phyloP scores from a whole-genome alignment of 169 alveolate species.

The Babesia ovata region DNA sequence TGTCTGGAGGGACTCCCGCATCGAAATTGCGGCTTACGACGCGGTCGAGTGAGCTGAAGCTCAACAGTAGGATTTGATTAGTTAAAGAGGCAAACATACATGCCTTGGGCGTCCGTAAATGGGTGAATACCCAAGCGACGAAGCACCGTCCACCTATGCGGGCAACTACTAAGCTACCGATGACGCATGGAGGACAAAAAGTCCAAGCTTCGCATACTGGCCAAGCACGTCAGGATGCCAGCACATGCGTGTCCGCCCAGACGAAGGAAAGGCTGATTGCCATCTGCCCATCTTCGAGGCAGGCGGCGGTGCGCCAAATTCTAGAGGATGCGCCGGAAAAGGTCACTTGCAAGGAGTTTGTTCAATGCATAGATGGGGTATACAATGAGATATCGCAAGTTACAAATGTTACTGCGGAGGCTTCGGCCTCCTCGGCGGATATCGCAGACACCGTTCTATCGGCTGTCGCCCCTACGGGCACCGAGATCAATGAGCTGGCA shows the following conservation, averaged over 20 bases:
- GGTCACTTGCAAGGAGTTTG: slow-evolving; percentile 14
- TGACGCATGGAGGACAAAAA: slow-evolving; percentile 32
- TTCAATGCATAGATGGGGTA: slow-evolving; percentile 9
- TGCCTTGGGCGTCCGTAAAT: background rate
- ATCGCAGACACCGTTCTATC: slow-evolving; percentile 19
- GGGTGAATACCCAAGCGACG: slow-evolving; percentile 1
- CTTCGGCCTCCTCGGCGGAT: slow-evolving; percentile 18
- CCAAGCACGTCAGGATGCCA: slow-evolving; percentile 5
- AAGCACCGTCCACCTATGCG: background rate
- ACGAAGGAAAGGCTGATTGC: slow-evolving; percentile 24
- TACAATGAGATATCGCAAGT: slow-evolving; percentile 22
- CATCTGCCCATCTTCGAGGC: slow-evolving; percentile 15
- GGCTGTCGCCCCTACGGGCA: slow-evolving; percentile 19
- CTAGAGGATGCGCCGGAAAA: slow-evolving; percentile 33
- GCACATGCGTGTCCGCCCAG: background rate
- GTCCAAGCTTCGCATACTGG: slow-evolving; percentile 23
- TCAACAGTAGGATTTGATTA: background rate
- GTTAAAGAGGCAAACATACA: background rate
- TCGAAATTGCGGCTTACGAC: background rate
- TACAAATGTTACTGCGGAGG: slow-evolving; percentile 1
- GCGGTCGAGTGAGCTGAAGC: background rate
- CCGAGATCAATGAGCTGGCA: slow-evolving; percentile 10
- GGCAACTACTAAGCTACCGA: background rate
- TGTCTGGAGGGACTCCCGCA: slow-evolving; percentile 9
- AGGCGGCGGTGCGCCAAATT: slow-evolving; percentile 4